Evolutionary conservation across 2,329 filamentous ascomycete genomes (phyloP).

Genomic region (Fusarium hainanense): DNA sequence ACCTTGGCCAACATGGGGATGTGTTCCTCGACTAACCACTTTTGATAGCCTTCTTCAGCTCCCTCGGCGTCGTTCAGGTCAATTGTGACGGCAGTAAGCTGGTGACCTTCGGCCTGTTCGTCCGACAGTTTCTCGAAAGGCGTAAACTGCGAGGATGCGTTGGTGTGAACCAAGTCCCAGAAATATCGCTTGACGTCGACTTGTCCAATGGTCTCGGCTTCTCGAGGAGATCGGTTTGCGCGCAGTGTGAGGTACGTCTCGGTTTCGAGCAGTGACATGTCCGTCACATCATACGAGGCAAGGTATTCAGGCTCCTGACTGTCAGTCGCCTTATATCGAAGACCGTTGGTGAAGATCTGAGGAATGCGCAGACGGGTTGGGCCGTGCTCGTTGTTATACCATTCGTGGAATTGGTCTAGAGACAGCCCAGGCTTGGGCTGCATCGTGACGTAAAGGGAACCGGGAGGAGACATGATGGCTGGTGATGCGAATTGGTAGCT

Average conservation of each 20-base stretch:
- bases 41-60: conserved; percentile 65
- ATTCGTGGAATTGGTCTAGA: conserved; percentile 82
- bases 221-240: conserved; percentile 64
- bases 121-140: conserved; percentile 70
- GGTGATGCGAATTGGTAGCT: background rate
- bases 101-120: conserved; percentile 67
- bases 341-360: conserved; percentile 78
- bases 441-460: conserved; percentile 89
- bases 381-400: conserved; percentile 95
- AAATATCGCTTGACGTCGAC: conserved; percentile 76
- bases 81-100: conserved; percentile 72
- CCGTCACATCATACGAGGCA: conserved; percentile 83
- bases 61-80: conserved; percentile 61
- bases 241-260: conserved; percentile 76
- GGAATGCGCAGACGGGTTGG: conserved; percentile 81
- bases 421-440: conserved; percentile 76
- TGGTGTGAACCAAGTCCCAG: conserved; percentile 72
- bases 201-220: conserved; percentile 65
- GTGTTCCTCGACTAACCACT: conserved; percentile 83
- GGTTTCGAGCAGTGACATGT: conserved; percentile 76
- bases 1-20: conserved; percentile 76
- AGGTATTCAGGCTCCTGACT: conserved; percentile 73
- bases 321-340: conserved; percentile 80
- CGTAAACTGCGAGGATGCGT: conserved; percentile 66
- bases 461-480: conserved; percentile 59